Percentiles rank a stretch among this genome's conserved stretches.
These are phyloP conservation scores for Myxozyma nipponensis DNA, from an alignment of 805 yeast species.

Conservation along the genomic window DNA sequence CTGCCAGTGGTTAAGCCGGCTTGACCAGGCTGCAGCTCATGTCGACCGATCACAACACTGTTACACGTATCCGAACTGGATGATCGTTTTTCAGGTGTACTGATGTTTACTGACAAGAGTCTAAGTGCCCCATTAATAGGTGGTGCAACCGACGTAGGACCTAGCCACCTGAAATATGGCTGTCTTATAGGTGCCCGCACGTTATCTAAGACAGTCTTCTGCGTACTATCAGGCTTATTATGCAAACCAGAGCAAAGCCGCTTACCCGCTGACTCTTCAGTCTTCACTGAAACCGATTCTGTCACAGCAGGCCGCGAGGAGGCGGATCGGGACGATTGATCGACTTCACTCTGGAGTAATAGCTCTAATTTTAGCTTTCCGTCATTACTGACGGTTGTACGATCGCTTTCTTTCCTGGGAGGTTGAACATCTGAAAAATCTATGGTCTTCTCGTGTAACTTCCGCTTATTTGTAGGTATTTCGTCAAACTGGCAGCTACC, in stretches of 20 bases:
- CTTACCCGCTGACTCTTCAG: background rate
- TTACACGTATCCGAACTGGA: background rate
- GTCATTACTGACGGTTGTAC: background rate
- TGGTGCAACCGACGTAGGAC: constrained; percentile 35
- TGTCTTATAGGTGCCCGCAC: constrained; percentile 23
- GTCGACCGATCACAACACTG: constrained; percentile 6
- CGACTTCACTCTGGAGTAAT: no score
- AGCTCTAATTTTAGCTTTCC: background rate
- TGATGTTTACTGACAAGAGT: constrained; percentile 32
- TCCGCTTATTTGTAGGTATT: background rate
- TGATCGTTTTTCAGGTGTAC: constrained; percentile 8
- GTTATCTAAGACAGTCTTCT: background rate
- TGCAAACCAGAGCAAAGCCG: background rate
- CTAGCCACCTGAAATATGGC: constrained; percentile 35
- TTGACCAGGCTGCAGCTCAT: constrained; percentile 2
- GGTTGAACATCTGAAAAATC: background rate
- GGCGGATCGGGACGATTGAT: no score
- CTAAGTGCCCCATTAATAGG: constrained; percentile 32
- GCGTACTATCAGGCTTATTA: background rate
- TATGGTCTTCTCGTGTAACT: background rate
- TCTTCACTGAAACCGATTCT: background rate
- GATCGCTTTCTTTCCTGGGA: background rate
- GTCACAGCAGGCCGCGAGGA: no score
- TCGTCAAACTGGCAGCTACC: background rate
- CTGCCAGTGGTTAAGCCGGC: constrained; percentile 14